These are phyloP conservation scores for Psidium guajava DNA, from an alignment of 345 rosid species.

Conservation along the genomic window DNA sequence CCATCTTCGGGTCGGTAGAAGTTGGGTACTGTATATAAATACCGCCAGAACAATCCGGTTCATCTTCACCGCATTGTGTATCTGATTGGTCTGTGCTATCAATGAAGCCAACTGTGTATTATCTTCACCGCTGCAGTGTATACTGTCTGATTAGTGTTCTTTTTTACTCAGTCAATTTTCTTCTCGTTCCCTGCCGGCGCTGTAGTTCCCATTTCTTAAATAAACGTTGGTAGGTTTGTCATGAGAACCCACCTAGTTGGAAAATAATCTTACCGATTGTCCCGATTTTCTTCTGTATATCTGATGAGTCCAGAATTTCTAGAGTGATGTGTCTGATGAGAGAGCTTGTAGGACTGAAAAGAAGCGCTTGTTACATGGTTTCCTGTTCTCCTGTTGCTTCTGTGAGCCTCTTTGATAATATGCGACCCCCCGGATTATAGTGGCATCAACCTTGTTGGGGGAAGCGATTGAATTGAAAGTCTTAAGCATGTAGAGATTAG, in stretches of 20 bases:
- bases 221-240: background rate
- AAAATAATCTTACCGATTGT: background rate
- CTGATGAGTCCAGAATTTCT: background rate
- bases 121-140: background rate
- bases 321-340: background rate
- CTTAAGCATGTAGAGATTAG: too few species aligned
- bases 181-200: background rate
- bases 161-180: background rate
- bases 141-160: background rate
- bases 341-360: background rate
- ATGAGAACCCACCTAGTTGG: background rate
- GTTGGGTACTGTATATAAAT: background rate
- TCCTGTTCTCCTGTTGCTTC: background rate
- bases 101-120: background rate
- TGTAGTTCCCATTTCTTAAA: background rate
- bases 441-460: background rate
- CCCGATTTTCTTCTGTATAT: background rate
- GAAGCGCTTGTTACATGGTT: background rate
- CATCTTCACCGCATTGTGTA: background rate
- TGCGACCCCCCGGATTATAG: background rate
- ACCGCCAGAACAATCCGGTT: background rate
- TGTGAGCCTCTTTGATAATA: background rate
- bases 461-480: background rate
- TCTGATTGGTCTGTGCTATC: background rate
- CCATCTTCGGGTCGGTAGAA: background rate